phyloP scores from a whole-genome alignment of 805 yeast species.

The Candida incommunis region DNA sequence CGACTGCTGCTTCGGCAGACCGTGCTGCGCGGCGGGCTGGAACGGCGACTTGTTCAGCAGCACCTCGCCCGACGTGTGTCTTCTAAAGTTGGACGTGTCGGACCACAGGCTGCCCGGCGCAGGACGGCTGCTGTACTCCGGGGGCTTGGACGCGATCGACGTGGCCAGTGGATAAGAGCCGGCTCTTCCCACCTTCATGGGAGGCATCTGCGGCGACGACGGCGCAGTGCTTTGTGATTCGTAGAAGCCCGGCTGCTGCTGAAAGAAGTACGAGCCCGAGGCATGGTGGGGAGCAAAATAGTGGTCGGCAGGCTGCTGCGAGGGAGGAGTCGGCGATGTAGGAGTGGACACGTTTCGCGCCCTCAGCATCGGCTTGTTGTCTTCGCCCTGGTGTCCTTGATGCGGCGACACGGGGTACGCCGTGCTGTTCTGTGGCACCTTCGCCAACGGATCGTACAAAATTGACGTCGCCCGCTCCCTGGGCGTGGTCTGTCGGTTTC shows the following conservation, averaged over 20 bases:
- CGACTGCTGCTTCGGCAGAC: neutral
- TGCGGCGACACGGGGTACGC: neutral
- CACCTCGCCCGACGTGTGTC: constrained; percentile 12
- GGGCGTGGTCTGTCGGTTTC: neutral
- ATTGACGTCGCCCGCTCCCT: constrained; percentile 12
- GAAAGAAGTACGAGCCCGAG: neutral
- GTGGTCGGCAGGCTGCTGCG: neutral
- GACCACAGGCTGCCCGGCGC: neutral
- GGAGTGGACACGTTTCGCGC: constrained; percentile 2
- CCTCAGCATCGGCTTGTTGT: neutral
- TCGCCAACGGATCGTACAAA: constrained; percentile 11
- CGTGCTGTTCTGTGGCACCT: constrained; percentile 4
- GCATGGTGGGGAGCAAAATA: neutral
- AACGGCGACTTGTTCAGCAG: neutral
- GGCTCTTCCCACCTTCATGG: neutral
- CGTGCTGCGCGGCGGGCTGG: neutral
- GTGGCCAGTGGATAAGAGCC: neutral
- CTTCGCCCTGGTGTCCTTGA: neutral
- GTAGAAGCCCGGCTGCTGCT: neutral
- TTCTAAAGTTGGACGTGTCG: constrained; percentile 4
- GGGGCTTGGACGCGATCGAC: neutral
- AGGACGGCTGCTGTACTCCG: neutral
- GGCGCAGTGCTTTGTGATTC: neutral
- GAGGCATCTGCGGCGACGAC: constrained; percentile 1
- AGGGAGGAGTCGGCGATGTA: constrained; percentile 4